Base-by-base conservation (phyloP, 805 yeast genomes). In the Suhomyces faveliae region DNA sequence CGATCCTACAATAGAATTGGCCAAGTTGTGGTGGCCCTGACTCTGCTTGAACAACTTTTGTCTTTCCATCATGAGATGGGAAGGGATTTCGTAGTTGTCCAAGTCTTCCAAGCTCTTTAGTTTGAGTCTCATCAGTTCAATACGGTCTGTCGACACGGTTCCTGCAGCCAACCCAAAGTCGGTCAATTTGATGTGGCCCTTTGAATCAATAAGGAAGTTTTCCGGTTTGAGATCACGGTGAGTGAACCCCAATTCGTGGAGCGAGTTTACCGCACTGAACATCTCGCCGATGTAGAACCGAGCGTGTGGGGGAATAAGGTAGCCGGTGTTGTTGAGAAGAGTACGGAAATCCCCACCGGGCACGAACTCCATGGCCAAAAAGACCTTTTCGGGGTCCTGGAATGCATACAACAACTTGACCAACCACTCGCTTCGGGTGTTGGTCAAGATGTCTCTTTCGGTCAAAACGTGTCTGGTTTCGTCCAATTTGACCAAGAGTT, bases 301-400 rank as follows among this genome's bases (percentile, higher is more conserved):
- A 0, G 98, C 96, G 63, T 94, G 99, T 3, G 95, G 90, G 2
- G 98, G 96, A 51, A 89, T 87, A 56, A 94, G 73, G 49, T 87
- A 87, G 29, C 96, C 96, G 5, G 98, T 92, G 64, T 91, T 92
- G 66, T 90, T 91, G 54, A 94, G 79, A 51, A 94, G 71, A 0
- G 99, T 94, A 63, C 99, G 84, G 73, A 89, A 94, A 64, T 94
- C 99, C 46, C 99, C 99, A 50, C 99, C 99, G 7, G 99, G 97
- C n/a, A 94, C 99, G 67, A 88, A 94, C 66, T 94, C 99, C 99
- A 94, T 94, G 2, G 99, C 99, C 61, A 94, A 75, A 59, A 89
- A 94, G 24, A 94, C 87, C 61, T 87, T 87, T 52, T 87, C 91
- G 0, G 84, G 68, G 68, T 94, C 98, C 67, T 94, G 99, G 71